Conservation (phyloP, 805 yeast species). For the Alloascoidea africana region DNA sequence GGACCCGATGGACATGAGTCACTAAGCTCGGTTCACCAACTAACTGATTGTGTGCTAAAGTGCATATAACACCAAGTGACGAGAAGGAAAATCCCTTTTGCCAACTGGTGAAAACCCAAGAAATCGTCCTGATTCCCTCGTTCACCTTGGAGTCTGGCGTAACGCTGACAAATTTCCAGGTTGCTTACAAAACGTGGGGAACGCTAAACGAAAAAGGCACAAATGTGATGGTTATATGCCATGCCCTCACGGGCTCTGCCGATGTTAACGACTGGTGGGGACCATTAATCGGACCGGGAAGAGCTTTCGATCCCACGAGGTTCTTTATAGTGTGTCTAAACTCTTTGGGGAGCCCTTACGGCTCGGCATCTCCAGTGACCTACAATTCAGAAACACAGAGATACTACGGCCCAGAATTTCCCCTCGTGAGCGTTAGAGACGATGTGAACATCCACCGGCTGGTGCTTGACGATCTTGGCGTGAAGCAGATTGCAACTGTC, state of each 20-base stretch:
- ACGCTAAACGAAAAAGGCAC: constrained; percentile 48
- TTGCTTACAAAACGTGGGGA: constrained; percentile 97
- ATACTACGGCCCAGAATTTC: constrained; percentile 89
- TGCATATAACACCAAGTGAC: constrained; percentile 9
- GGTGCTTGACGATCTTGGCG: constrained; percentile 67
- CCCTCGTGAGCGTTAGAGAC: constrained; percentile 85
- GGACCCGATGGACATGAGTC: background rate
- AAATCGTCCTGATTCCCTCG: constrained; percentile 62
- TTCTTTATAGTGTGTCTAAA: constrained; percentile 81
- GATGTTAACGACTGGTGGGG: constrained; percentile 99
- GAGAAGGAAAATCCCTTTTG: constrained; percentile 56
- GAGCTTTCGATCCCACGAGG: constrained; percentile 82
- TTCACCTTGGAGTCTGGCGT: constrained; percentile 76
- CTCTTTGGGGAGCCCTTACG: constrained; percentile 94
- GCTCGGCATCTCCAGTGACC: constrained; percentile 84
- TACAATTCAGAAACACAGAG: constrained; percentile 61
- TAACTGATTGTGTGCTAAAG: background rate
- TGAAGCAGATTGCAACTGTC: constrained; percentile 67
- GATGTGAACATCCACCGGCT: constrained; percentile 70
- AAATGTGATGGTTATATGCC: constrained; percentile 84
- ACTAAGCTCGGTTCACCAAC: background rate
- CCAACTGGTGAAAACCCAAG: constrained; percentile 59
- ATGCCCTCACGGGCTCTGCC: constrained; percentile 90
- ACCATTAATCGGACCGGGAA: constrained; percentile 70
- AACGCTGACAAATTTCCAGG: constrained; percentile 54